Percentiles rank a stretch among this genome's conserved stretches.
phyloP scores from a whole-genome alignment of 2,329 filamentous ascomycete genomes.

The Neofusicoccum ribis region DNA sequence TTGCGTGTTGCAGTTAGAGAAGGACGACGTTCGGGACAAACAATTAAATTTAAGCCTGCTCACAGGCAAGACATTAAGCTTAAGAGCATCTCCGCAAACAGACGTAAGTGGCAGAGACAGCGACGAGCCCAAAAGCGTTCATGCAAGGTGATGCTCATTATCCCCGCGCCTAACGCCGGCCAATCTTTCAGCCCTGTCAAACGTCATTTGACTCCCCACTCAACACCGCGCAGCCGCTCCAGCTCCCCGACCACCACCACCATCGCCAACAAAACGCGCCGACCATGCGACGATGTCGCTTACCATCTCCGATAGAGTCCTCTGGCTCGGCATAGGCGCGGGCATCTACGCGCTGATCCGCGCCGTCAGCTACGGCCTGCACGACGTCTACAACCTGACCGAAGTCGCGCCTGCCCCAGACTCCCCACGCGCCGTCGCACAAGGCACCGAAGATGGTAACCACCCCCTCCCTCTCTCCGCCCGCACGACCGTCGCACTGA shows the following conservation, averaged over 20 bases:
- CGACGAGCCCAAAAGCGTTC: too few relatives aligned
- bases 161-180: conserved; percentile 7
- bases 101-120: too few relatives aligned
- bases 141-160: background rate
- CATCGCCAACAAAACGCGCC: background rate
- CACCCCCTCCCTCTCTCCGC: conserved; percentile 41
- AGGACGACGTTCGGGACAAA: too few relatives aligned
- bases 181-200: background rate
- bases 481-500: conserved; percentile 41
- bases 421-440: conserved; percentile 43
- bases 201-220: conserved; percentile 3
- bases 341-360: conserved; percentile 61
- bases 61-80: too few relatives aligned
- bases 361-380: conserved; percentile 60
- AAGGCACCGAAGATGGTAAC: conserved; percentile 69
- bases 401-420: conserved; percentile 68
- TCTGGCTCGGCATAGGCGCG: conserved; percentile 52
- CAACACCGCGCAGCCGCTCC: background rate
- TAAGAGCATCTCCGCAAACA: too few relatives aligned
- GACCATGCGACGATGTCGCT: conserved; percentile 31
- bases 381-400: conserved; percentile 62
- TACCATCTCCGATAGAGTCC: conserved; percentile 45
- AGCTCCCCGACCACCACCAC: background rate
- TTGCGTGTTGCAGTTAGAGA: too few relatives aligned
- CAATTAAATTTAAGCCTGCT: too few relatives aligned